Conservation (phyloP, 306 rosid species). For the Dalbergia oliveri region DNA sequence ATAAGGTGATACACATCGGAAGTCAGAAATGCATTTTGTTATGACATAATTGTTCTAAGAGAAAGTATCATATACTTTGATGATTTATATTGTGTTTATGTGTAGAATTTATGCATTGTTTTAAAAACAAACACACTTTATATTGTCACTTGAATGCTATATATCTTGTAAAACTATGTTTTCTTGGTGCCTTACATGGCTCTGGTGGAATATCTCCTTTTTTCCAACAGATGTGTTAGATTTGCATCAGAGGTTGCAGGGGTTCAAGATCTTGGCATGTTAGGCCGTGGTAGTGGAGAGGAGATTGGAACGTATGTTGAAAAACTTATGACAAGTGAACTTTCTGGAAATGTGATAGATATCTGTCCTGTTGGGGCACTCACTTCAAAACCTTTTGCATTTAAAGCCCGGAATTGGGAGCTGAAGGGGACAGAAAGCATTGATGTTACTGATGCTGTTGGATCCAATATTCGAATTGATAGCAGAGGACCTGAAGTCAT, state of each 20-base stretch:
- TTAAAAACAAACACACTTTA: constrained; percentile 16
- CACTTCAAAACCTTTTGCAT: constrained; percentile 99
- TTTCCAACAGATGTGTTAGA: constrained; percentile 84
- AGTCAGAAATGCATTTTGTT: constrained; percentile 23
- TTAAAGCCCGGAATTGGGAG: constrained; percentile 98
- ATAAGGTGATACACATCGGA: constrained; percentile 14
- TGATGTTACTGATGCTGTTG: constrained; percentile 99
- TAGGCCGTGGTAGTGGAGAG: constrained; percentile 99
- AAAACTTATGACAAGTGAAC: constrained; percentile 97
- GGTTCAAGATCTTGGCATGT: constrained; percentile 97
- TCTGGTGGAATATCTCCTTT: constrained; percentile 42
- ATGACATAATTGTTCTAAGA: not conserved
- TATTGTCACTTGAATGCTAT: constrained; percentile 26
- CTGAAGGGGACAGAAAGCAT: constrained; percentile 93
- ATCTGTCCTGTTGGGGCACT: constrained; percentile 98
- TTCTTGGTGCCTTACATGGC: constrained; percentile 38
- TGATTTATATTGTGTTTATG: constrained; percentile 18
- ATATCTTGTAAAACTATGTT: constrained; percentile 34
- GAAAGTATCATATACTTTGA: not conserved
- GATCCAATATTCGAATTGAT: constrained; percentile 96
- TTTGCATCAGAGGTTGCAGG: constrained; percentile 99
- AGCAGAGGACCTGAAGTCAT: constrained; percentile 98
- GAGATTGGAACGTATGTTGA: constrained; percentile 99
- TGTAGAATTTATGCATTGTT: not conserved
- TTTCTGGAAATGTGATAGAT: constrained; percentile 98